phyloP scores from a whole-genome alignment of 2,329 filamentous ascomycete genomes.

The Fusarium mangiferae region DNA sequence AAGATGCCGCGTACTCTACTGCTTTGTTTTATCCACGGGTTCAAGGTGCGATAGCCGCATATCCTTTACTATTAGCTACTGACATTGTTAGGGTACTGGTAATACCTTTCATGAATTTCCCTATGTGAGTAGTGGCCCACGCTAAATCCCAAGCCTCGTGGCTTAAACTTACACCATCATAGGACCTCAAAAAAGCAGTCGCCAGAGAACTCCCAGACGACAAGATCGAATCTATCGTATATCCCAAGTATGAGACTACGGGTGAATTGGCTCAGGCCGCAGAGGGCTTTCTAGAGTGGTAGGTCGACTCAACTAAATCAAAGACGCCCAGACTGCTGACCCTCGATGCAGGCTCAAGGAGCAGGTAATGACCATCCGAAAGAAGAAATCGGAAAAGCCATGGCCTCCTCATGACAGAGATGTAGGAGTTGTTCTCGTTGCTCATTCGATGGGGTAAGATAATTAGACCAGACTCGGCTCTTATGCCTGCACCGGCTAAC shows the following conservation, averaged over 20 bases:
- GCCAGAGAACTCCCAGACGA: constrained; percentile 69
- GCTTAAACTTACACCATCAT: background rate
- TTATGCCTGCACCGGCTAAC: background rate
- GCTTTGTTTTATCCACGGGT: constrained; percentile 80
- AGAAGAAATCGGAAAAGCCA: constrained; percentile 74
- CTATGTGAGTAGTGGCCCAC: constrained; percentile 47
- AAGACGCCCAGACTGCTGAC: background rate
- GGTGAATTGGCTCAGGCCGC: constrained; percentile 69
- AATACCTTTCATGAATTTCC: constrained; percentile 77
- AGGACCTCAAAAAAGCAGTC: constrained; percentile 68
- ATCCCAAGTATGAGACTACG: constrained; percentile 78
- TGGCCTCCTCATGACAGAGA: constrained; percentile 84
- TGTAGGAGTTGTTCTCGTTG: constrained; percentile 81
- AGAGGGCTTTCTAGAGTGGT: constrained; percentile 60
- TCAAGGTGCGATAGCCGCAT: constrained; percentile 58
- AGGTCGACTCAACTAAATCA: background rate
- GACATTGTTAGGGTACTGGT: constrained; percentile 66
- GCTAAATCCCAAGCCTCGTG: background rate
- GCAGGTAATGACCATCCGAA: constrained; percentile 79
- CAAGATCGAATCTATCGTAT: constrained; percentile 69
- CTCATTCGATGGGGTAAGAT: constrained; percentile 80
- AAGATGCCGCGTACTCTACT: constrained; percentile 67
- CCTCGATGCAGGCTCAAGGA: constrained; percentile 73
- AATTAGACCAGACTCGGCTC: background rate
- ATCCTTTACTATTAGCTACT: fast-evolving